Evolutionary conservation across 768 basidiomycete species (phyloP), one percentile per base, ranked within the genome.

Genomic region (Termitomyces sp.): DNA sequence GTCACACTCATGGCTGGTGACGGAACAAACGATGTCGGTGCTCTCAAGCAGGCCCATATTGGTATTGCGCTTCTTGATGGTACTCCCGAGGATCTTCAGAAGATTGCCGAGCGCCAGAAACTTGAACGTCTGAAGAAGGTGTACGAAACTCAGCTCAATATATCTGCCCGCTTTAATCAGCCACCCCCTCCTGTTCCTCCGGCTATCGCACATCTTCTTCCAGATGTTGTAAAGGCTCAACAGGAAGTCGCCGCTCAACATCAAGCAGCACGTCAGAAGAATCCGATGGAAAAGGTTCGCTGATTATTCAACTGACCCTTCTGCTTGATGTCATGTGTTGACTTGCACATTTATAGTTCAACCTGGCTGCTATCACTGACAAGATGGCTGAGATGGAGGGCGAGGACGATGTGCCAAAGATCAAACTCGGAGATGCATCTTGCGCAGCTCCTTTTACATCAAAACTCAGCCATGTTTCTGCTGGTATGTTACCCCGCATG

Each of bases 361-460:
- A 94, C 64, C 65, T 93, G 61, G 78, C 78, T 10, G 76, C 83
- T 1, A 92, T 95, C 62, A 93, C 90, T 18, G 86, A 89, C 64
- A 86, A 90, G 64, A 74, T 99, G 72, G 83, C 95, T 0, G 90
- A 95, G 41, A 87, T 98, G 85, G 97, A 98, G 47, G 92, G 89
- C 12, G 96, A 97, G 16, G 87, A 92, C 18, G 95, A 98, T 32
- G 87, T 94, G 0, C 97, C 97, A 13, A 93, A 97, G 76, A 99
- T 99, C 72, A 99, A 98, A 73, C 86, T 98, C 29, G 97, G 97
- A n/a, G 97, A 98, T 67, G 97, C 97, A 0, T 98, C 94, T 2
- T 98, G 95, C 67, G 97, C 97, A 6, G 97, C 97, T 2, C 97
- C 97, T 0, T 99, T 99, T 76, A 98, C 97, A 0, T 98, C 95